Conservation (phyloP, 1,284 basidiomycete species). For the Ganoderma boninense region DNA sequence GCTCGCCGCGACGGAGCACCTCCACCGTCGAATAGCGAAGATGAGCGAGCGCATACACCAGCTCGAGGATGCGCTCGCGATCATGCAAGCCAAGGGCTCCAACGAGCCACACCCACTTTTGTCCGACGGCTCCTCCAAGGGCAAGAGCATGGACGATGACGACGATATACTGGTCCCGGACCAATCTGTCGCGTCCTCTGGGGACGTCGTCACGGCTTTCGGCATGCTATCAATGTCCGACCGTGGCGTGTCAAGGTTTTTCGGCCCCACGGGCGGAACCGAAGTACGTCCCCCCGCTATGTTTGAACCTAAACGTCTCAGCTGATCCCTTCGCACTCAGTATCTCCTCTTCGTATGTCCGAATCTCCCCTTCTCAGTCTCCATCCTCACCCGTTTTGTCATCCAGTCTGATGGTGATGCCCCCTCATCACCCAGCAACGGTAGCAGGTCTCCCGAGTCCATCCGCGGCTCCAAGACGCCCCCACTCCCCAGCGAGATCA, state of each 20-base stretch:
- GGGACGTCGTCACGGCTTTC: slow-evolving; percentile 45
- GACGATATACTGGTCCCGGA: slow-evolving; percentile 28
- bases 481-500: slow-evolving; percentile 49
- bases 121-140: slow-evolving; percentile 60
- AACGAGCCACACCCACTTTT: slow-evolving; percentile 69
- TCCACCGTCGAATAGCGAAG: slow-evolving; percentile 73
- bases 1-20: slow-evolving; percentile 77
- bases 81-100: slow-evolving; percentile 51
- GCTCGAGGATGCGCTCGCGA: slow-evolving; percentile 76
- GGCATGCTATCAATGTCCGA: slow-evolving; percentile 71
- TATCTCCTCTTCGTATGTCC: slow-evolving; percentile 41
- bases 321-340: slow-evolving; percentile 28
- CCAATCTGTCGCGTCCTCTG: slow-evolving; percentile 11
- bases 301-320: background rate
- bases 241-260: slow-evolving; percentile 68
- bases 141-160: slow-evolving; percentile 43
- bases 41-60: slow-evolving; percentile 80
- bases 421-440: slow-evolving; percentile 35
- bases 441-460: slow-evolving; percentile 43
- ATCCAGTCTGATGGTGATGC: slow-evolving; percentile 38
- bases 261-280: slow-evolving; percentile 69
- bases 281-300: slow-evolving; percentile 45
- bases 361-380: slow-evolving; percentile 8
- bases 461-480: slow-evolving; percentile 45
- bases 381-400: slow-evolving; percentile 11